These are phyloP conservation scores for Macrolepiota dolichaula DNA, from an alignment of 768 basidiomycete species.

Conservation along the genomic window DNA sequence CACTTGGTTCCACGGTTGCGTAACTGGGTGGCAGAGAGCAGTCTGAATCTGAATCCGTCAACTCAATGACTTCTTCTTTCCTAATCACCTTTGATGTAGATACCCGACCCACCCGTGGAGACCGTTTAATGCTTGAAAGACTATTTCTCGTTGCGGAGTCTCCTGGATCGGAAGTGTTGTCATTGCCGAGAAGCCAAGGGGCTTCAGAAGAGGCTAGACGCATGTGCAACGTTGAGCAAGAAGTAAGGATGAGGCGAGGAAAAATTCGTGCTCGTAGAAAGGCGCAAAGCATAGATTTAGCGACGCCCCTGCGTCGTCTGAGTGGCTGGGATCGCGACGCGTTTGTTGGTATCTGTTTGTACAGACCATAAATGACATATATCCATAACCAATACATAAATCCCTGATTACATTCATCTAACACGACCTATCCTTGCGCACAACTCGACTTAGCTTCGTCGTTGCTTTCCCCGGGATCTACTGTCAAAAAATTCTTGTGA, in stretches of 20 bases:
- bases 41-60: constrained; percentile 20
- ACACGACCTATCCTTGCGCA: background rate
- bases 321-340: constrained; percentile 1
- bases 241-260: background rate
- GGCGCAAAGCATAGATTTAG: background rate
- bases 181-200: constrained; percentile 6
- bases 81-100: background rate
- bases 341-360: constrained; percentile 6
- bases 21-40: background rate
- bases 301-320: background rate
- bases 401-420: background rate
- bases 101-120: constrained; percentile 15
- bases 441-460: background rate
- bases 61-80: constrained; percentile 18
- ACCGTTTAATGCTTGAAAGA: background rate
- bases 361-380: background rate
- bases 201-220: background rate
- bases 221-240: background rate
- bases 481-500: background rate
- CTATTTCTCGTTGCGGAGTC: constrained; percentile 69
- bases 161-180: constrained; percentile 42
- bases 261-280: background rate
- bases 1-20: background rate
- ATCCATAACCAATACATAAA: background rate
- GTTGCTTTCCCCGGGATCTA: background rate